phyloP scores from a whole-genome alignment of 1,284 basidiomycete species.

The Sporisorium iseilematis-ciliati region DNA sequence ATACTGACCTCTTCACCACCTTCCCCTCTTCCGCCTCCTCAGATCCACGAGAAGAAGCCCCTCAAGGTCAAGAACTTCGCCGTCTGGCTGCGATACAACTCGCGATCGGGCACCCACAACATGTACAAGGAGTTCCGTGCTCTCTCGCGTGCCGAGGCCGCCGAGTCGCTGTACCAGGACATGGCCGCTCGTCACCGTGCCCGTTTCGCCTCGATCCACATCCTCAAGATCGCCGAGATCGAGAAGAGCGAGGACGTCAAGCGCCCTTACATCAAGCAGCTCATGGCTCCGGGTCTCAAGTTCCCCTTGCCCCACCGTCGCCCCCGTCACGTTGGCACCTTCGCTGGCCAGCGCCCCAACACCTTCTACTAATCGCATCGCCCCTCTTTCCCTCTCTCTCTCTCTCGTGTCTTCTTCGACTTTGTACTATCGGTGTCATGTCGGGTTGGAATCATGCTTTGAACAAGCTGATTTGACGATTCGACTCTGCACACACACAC shows the following conservation, averaged over 20 bases:
- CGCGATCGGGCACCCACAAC: conserved; percentile 70
- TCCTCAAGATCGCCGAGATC: conserved; percentile 92
- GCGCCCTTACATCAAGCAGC: conserved; percentile 90
- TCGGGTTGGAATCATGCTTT: not conserved
- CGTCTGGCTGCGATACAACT: conserved; percentile 96
- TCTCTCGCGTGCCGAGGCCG: conserved; percentile 91
- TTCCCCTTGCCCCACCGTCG: conserved; percentile 97
- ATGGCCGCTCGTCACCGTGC: conserved; percentile 99
- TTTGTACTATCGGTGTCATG: conserved; percentile 4
- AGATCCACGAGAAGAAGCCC: conserved; percentile 86
- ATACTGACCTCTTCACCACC: conserved; percentile 15
- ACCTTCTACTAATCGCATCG: conserved; percentile 71
- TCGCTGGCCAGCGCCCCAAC: conserved; percentile 71
- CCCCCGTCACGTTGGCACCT: conserved; percentile 70
- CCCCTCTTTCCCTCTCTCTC: not conserved
- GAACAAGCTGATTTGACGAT: not conserved
- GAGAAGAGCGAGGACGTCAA: conserved; percentile 92
- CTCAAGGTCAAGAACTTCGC: conserved; percentile 99
- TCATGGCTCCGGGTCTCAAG: conserved; percentile 87
- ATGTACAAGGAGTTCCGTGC: conserved; percentile 94
- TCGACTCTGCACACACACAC: not conserved
- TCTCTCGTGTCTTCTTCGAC: not conserved
- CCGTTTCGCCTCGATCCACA: conserved; percentile 98
- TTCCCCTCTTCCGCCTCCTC: not conserved
- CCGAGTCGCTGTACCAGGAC: conserved; percentile 98